Evolutionary conservation across 192 early-diverging fungal species (phyloP).

Genomic region (Entomortierella beljakovae): DNA sequence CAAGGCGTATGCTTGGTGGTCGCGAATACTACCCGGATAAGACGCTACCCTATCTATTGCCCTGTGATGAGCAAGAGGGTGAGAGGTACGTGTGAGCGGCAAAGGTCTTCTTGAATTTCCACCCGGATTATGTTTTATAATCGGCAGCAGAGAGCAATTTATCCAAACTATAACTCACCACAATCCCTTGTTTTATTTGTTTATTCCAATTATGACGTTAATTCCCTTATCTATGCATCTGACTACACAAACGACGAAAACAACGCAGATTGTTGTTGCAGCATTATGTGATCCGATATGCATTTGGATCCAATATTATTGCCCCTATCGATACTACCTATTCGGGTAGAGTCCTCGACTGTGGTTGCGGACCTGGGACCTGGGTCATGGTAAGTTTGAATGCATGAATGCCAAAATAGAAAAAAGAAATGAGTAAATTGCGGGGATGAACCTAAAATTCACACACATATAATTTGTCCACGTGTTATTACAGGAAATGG

Average conservation of each 20-base stretch:
- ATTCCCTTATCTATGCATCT: conserved; percentile 42
- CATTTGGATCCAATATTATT: conserved; percentile 41
- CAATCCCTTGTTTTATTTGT: background rate
- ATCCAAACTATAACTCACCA: background rate
- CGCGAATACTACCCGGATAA: conserved; percentile 51
- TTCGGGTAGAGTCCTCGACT: conserved; percentile 42
- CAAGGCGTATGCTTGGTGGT: conserved; percentile 31
- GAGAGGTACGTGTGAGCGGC: conserved; percentile 23
- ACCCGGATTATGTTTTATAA: too few species aligned
- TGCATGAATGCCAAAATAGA: background rate
- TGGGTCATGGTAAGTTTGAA: conserved; percentile 45
- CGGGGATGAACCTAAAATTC: too few species aligned
- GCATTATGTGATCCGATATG: conserved; percentile 50
- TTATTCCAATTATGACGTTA: background rate
- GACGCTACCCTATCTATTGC: conserved; percentile 48
- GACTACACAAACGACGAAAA: conserved; percentile 2
- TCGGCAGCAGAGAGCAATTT: background rate
- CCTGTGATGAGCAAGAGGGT: conserved; percentile 49
- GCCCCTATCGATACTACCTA: conserved; percentile 29
- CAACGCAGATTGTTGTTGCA: conserved; percentile 27
- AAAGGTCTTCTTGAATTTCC: too few species aligned
- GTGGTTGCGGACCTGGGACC: conserved; percentile 54
- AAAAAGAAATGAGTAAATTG: too few species aligned
- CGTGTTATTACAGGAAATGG: conserved; percentile 45
- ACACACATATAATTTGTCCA: background rate